A percentile compares a stretch with the other conserved stretches of the same genome.
Conservation (phyloP, 108 stramenopile genomes). For the Skeletonema potamos region DNA sequence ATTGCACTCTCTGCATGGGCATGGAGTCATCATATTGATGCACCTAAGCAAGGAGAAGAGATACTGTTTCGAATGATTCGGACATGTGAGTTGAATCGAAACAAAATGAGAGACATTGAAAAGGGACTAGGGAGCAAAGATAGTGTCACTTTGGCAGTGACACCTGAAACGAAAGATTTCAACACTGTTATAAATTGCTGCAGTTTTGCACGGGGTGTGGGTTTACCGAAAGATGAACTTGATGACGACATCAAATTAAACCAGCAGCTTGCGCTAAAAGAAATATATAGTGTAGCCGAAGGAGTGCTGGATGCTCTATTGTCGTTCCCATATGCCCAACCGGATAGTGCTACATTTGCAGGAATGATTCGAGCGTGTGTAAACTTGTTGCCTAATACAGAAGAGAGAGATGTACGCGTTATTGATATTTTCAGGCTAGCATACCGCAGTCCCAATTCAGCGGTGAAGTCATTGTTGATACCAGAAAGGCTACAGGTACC, state of each 20-base stretch:
- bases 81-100: conserved; percentile 14
- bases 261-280: conserved; percentile 9
- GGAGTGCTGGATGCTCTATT: conserved; percentile 23
- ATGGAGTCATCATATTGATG: conserved; percentile 44
- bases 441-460: conserved; percentile 15
- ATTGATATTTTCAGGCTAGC: conserved; percentile 33
- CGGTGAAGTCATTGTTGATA: conserved; percentile 3
- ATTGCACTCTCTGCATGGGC: conserved; percentile 40
- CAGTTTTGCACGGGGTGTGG: conserved; percentile 34
- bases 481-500: conserved; percentile 15
- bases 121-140: not conserved
- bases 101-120: not conserved
- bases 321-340: conserved; percentile 18
- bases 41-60: conserved; percentile 30
- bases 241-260: conserved; percentile 12
- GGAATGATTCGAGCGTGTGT: conserved; percentile 39
- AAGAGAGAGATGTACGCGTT: conserved; percentile 33
- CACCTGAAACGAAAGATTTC: conserved; percentile 40
- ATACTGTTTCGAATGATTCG: conserved; percentile 39
- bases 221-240: conserved; percentile 5
- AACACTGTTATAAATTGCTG: conserved; percentile 47
- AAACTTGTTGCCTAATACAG: conserved; percentile 32
- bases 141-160: not conserved
- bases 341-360: conserved; percentile 31
- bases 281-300: conserved; percentile 26